Evolutionary conservation across 2,329 filamentous ascomycete genomes (phyloP), one percentile per base, ranked within the genome.

Genomic region (Fusarium xylarioides): DNA sequence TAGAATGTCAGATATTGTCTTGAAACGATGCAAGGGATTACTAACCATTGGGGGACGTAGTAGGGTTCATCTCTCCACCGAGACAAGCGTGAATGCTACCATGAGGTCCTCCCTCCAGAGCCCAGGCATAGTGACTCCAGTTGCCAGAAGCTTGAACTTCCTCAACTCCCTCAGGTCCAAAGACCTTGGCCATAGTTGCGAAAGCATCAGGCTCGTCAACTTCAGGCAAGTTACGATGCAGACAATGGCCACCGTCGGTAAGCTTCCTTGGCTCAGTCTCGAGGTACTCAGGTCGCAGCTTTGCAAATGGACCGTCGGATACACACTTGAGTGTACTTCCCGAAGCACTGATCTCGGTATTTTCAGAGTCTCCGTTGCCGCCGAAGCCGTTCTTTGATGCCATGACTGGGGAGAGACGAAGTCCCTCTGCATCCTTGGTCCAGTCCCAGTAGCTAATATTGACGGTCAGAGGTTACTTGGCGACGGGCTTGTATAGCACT

Each of bases 21-120:
- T 4, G 19, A 21, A 16, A 38, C 12, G 6, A 12, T 0, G 35
- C 37, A 11, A 21, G 19, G 7, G 11, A 6, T 38, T 2, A 38
- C 60, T 19, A 2, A 63, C 60, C 65, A 5, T 68, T 68, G 1
- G 65, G 65, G 4, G 65, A 68, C 4, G 65, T 68, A 3, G 55
- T 62, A 5, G 63, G 63, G 11, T 62, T 68, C 65, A 68, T 68
- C 14, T 68, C 65, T n/a, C 65, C 65, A 1, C 65, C 26, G 0
- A 68, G 47, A 14, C 42, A 68, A 26, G 54, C 55, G 9, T 68
- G 65, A 4, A 68, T 68, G 2, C 7, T 28, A 11, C 55, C 47
- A 5, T 68, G 65, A 16, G 65, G 65, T 4, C 65, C 63, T 5
- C 54, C 47, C 12, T 68, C 65, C 1, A 53, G 40, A 5, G 35